Evolutionary conservation across 2,329 filamentous ascomycete species (phyloP), one percentile per base, ranked within the genome.

Genomic region (Aureobasidium sp.): DNA sequence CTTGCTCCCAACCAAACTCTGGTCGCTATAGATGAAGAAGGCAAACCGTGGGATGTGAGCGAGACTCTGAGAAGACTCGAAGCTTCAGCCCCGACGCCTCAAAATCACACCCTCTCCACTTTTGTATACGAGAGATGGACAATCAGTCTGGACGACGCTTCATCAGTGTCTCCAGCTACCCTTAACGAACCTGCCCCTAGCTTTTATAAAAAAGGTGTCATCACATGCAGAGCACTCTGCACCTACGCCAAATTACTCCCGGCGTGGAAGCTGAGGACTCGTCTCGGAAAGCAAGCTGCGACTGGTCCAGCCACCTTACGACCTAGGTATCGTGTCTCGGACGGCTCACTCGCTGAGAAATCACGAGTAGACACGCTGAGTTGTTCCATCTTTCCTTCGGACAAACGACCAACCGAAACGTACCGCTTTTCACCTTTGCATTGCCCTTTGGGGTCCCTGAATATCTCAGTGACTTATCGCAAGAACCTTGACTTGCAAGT

Each of bases 181-280:
- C 74, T 85, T 57, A 80, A 75, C 59, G 79, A 83, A 51, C 79
- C 84, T 36, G 78, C 97, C 57, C 91, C 94, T 15, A 93, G 90
- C 58, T 87, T 96, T 63, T 99, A 99, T 81, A 99, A 99, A 78
- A 94, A 96, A 77, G 91, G 90, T 69, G 96, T 99, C 66, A 89
- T 97, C 67, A 86, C 97, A 68, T 97, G 97, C 76, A 85, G 94
- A 64, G 91, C 91, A 1, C 81, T 99, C 50, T 96, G 90, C 73
- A 85, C 90, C 55, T 89, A 89, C 61, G 85, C 90, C 44, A 88
- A 90, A 68, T 83, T 97, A 65, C 78, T 96, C 65, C 94, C 94
- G 2, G 86, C 89, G 27, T 96, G 89, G 87, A 95, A 88, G 76
- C 88, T 96, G 70, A 86, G 88, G 70, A 87, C 89, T 69, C 86